Evolutionary conservation across 208 protist species (phyloP).

Genomic region (Blastocrithidia nonstop): DNA sequence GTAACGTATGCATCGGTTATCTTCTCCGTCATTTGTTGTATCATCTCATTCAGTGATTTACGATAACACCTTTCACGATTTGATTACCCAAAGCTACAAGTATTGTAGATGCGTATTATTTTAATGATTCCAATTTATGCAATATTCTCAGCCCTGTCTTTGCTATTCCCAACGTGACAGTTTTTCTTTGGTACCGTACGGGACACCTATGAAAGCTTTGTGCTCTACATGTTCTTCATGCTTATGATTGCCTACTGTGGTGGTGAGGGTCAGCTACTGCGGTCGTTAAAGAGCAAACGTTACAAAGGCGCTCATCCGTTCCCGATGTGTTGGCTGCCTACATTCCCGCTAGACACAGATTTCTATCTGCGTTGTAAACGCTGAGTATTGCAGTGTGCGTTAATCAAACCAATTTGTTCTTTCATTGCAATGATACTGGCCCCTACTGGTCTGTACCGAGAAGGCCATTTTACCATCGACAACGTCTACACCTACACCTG

Average conservation of each 20-base stretch:
- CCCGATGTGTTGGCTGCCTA: constrained; percentile 47
- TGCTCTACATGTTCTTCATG: constrained; percentile 85
- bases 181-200: constrained; percentile 73
- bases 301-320: constrained; percentile 59
- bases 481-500: constrained; percentile 75
- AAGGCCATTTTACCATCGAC: constrained; percentile 31
- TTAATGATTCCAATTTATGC: constrained; percentile 81
- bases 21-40: constrained; percentile 27
- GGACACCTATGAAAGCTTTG: constrained; percentile 81
- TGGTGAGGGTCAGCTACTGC: constrained; percentile 64
- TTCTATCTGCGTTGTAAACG: constrained; percentile 81
- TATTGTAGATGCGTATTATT: constrained; percentile 72
- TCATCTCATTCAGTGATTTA: constrained; percentile 46
- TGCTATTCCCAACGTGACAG: constrained; percentile 28
- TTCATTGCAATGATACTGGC: constrained; percentile 54
- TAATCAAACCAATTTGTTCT: constrained; percentile 60
- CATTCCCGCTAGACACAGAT: constrained; percentile 37
- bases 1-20: constrained; percentile 30
- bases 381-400: constrained; percentile 81
- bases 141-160: constrained; percentile 48
- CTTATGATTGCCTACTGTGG: constrained; percentile 83
- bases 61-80: constrained; percentile 54
- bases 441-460: constrained; percentile 47
- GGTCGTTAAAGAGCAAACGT: constrained; percentile 56
- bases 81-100: constrained; percentile 65